Evolutionary conservation across 2,329 filamentous ascomycete genomes (phyloP).

Genomic region (Trichocomaceae sp.): DNA sequence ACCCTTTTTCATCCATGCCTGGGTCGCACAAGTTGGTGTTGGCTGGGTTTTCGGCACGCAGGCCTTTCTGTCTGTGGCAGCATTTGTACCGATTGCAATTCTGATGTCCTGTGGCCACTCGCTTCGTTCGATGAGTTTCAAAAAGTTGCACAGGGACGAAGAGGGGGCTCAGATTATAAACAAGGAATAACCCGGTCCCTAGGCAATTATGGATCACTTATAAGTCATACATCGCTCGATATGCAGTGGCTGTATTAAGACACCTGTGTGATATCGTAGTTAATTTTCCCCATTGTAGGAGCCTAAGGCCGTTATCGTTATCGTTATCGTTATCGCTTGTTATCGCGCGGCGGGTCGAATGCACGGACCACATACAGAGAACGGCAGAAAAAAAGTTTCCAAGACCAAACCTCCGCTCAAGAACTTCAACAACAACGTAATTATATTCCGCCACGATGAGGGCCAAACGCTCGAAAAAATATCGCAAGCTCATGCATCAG

Average conservation of each 20-base stretch:
- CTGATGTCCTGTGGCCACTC: constrained; percentile 6
- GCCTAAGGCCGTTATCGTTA: constrained; percentile 10
- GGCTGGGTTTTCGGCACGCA: constrained; percentile 13
- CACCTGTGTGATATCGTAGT: no score
- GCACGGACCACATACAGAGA: constrained; percentile 23
- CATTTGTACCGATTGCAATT: constrained; percentile 6
- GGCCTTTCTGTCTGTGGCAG: constrained; percentile 7
- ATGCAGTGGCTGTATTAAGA: no score
- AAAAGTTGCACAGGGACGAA: constrained; percentile 8
- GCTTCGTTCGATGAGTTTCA: constrained; percentile 8
- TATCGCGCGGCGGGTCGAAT: constrained; percentile 2
- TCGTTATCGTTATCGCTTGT: not conserved
- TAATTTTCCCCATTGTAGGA: no score
- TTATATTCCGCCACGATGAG: constrained; percentile 47
- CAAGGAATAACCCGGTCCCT: not conserved
- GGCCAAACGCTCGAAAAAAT: constrained; percentile 65
- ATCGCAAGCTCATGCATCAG: constrained; percentile 88
- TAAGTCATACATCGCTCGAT: no score
- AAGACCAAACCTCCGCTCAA: not conserved
- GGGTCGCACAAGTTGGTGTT: constrained; percentile 1
- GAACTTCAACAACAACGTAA: not conserved
- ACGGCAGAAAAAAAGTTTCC: constrained; percentile 25
- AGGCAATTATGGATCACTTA: no score
- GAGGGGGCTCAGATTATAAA: constrained; percentile 10
- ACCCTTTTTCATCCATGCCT: constrained; percentile 11